Evolutionary conservation across 768 basidiomycete genomes (phyloP).

Genomic region (Naganishia onofrii): DNA sequence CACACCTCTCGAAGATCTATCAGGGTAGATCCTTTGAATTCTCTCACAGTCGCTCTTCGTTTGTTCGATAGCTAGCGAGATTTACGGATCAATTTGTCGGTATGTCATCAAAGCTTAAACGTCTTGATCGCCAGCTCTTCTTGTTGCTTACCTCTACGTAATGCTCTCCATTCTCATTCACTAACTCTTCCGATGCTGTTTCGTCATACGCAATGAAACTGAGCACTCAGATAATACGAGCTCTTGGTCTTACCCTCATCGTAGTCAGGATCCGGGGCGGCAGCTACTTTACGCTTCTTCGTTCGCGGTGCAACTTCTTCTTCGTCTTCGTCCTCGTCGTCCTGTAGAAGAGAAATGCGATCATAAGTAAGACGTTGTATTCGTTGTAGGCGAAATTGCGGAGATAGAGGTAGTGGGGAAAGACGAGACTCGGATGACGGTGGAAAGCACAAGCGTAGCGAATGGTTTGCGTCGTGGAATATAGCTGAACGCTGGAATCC

Average conservation of each 20-base stretch:
- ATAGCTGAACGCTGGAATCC: neutral
- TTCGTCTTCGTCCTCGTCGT: neutral
- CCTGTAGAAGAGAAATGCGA: neutral
- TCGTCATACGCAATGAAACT: neutral
- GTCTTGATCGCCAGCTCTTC: too few relatives aligned
- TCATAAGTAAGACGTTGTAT: neutral
- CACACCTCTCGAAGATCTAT: constrained; percentile 50
- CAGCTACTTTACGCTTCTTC: constrained; percentile 7
- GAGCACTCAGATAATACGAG: neutral
- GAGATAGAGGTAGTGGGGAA: neutral
- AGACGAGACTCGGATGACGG: too few relatives aligned
- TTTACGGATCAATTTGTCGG: too few relatives aligned
- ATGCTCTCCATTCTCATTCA: constrained; percentile 16
- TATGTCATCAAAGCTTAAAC: neutral
- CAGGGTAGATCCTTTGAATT: constrained; percentile 42
- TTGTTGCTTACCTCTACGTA: constrained; percentile 6
- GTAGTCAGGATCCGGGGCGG: neutral
- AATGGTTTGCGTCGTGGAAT: neutral
- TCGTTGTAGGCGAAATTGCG: neutral
- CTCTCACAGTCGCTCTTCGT: constrained; percentile 43
- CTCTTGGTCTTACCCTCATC: neutral
- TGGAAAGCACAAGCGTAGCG: neutral
- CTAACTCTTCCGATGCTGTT: neutral
- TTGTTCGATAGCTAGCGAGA: constrained; percentile 36
- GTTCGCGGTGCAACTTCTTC: neutral